Base-by-base conservation (phyloP, 768 basidiomycete species). In the Boletus insuetus region DNA sequence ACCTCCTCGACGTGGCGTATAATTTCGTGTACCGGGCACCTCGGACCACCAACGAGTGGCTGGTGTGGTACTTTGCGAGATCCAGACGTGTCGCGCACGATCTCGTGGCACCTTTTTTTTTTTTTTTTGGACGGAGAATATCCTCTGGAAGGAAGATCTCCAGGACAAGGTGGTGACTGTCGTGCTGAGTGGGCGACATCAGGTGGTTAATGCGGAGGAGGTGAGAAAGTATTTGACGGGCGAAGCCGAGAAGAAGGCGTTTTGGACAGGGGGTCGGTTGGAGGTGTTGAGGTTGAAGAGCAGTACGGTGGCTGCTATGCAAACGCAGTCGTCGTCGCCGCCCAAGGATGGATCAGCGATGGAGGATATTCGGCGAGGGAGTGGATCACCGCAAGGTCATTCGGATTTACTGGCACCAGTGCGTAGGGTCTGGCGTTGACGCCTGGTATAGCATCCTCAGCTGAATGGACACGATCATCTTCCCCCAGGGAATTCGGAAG, bases 31-130 rank as follows among this genome's bases (percentile, higher is more conserved):
- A 87, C 69, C 80, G 86, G 20, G 43, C 58, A 8, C 75, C 86
- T n/a, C 58, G 60, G n/a, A 47, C 63, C 52, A 79, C 80, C 51
- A 80, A 80, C 62, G 82, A 87, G 59, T 85, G 83, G 83, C 75
- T 84, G 68, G 59, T 87, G 48, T 86, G 84, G 82, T 88, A 83
- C 61, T 86, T 87, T 59, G 77, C 84, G 80, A 12, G 86, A 88
- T 58, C 71, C 83, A 11, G 85, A 87, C 60, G 76, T 85, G 44
- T 78, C 85, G 46, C 76, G 82, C 4, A 77, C 82, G 39, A 74
- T 88, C 16, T 73, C 76, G 14, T 74, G 86, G 3, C 76, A 82
- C 50, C n/a, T n/a, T n/a, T n/a, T n/a, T n/a, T n/a, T n/a, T n/a
- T n/a, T 86, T 88, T 63, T 87, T 86, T 62, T 87, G 86, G 86